Evolutionary conservation across 495 filamentous ascomycete species (phyloP), one percentile per base, ranked within the genome.

Genomic region (Symbiotaphrina buchneri): DNA sequence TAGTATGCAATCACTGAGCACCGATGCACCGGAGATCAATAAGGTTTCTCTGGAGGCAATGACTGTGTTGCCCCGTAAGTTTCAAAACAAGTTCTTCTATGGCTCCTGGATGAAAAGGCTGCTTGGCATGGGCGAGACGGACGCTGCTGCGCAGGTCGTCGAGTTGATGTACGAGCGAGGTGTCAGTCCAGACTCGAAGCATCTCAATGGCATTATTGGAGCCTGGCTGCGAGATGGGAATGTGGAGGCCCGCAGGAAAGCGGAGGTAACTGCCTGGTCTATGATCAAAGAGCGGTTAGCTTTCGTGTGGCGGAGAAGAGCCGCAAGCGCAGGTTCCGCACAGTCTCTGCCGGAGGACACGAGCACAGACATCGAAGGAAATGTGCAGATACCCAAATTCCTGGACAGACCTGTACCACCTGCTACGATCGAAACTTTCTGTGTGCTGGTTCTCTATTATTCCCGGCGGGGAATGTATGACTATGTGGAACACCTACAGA

Each of bases 21-120:
- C 61, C 35, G 51, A 48, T 3, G 52, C 59, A 27, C 26, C 47
- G 10, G 52, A 61, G 25, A 43, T 68, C 5, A 61, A 61, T 34
- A 63, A 53, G 37, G 49, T 65, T 1, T 63, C 63, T 3, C 41
- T 64, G 8, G 53, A 56, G 1, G 54, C 52, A 15, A 44, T 71
- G 11, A 60, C 57, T 5, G 42, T 57, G 24, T 42, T 81, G 13
- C 74, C 77, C 5, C 52, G 61, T 6, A 52, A 51, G 17, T 65
- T 76, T 30, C 65, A 73, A 30, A 82, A 78, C 41, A 68, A 75
- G 24, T 82, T 74, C 49, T 84, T 84, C 47, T 71, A 73, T 38
- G 77, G 71, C 8, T 79, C 68, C 40, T 84, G 75, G 76, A 58
- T 82, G 42, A 82, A 79, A 47, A 71, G 77, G 24, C 59, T 84